Conservation (phyloP, 1,284 basidiomycete genomes). For the Fistulina hepatica region DNA sequence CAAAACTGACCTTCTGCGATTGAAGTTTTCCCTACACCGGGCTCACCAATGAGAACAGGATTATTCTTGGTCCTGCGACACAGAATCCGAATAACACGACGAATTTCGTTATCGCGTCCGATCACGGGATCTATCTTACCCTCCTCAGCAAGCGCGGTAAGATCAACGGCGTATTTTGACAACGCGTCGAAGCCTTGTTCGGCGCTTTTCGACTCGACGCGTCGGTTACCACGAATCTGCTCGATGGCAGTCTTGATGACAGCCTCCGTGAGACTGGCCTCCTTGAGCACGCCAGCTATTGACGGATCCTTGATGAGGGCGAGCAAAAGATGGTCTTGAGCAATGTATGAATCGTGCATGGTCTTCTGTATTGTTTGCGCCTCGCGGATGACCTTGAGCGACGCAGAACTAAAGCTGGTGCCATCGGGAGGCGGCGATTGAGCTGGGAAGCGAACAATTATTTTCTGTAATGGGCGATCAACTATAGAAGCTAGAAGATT, state of each 20-base stretch:
- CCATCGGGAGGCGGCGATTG: slow-evolving; percentile 84
- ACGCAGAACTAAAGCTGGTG: slow-evolving; percentile 48
- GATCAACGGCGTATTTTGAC: slow-evolving; percentile 75
- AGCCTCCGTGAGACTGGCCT: slow-evolving; percentile 61
- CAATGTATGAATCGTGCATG: slow-evolving; percentile 90
- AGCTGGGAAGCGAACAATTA: slow-evolving; percentile 67
- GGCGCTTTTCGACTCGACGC: slow-evolving; percentile 73
- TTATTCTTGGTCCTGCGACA: slow-evolving; percentile 78
- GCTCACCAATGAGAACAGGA: slow-evolving; percentile 87
- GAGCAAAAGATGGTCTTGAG: slow-evolving; percentile 77
- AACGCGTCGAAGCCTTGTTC: slow-evolving; percentile 85
- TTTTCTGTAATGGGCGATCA: slow-evolving; percentile 55
- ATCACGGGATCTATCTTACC: slow-evolving; percentile 93
- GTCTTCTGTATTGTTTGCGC: slow-evolving; percentile 77
- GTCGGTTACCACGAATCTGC: slow-evolving; percentile 69
- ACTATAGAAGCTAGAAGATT: slow-evolving; percentile 30
- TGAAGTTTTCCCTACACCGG: slow-evolving; percentile 89
- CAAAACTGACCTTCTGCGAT: slow-evolving; percentile 97
- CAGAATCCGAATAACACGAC: slow-evolving; percentile 49
- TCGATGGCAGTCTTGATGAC: slow-evolving; percentile 73
- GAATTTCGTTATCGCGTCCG: slow-evolving; percentile 84
- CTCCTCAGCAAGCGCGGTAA: slow-evolving; percentile 80
- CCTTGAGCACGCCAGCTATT: slow-evolving; percentile 61
- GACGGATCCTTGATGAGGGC: slow-evolving; percentile 68
- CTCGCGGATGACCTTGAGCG: slow-evolving; percentile 65